Conservation (phyloP, 2,329 filamentous ascomycete genomes). For the Tolypocladium nubicola region DNA sequence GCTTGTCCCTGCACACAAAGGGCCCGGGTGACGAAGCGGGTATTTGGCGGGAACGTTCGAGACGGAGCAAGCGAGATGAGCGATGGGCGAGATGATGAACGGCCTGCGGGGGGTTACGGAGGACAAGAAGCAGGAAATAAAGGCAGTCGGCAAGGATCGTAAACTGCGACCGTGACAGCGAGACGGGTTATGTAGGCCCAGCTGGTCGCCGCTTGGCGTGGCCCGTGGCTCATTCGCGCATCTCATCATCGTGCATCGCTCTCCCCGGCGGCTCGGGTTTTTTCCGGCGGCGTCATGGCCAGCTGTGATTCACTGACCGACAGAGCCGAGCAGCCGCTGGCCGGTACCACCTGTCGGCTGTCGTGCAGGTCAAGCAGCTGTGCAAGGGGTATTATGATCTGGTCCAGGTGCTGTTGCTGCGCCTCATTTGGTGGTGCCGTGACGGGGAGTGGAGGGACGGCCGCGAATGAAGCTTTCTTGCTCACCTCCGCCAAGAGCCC, state of each 20-base stretch:
- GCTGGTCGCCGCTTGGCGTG: neutral
- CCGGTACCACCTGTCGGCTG: neutral
- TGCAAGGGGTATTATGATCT: neutral
- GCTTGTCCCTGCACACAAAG: neutral
- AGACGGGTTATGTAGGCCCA: neutral
- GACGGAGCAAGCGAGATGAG: conserved; percentile 1
- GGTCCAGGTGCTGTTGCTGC: neutral
- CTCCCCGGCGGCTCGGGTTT: neutral
- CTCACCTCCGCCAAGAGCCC: neutral
- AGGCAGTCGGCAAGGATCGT: neutral
- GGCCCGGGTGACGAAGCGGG: neutral
- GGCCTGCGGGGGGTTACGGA: neutral
- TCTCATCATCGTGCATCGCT: neutral
- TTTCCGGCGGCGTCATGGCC: neutral
- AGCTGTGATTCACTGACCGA: neutral
- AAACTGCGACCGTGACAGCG: neutral
- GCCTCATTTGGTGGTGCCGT: neutral
- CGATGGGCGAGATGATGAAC: neutral
- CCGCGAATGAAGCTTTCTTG: neutral
- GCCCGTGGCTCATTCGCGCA: neutral
- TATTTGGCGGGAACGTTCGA: neutral
- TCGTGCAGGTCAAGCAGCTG: neutral
- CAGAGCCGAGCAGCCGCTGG: neutral
- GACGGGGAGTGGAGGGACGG: neutral
- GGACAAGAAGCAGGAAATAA: neutral